Evolutionary conservation across 2,329 filamentous ascomycete species (phyloP), one percentile per base, ranked within the genome.

Genomic region (Incumbomyces lentus): DNA sequence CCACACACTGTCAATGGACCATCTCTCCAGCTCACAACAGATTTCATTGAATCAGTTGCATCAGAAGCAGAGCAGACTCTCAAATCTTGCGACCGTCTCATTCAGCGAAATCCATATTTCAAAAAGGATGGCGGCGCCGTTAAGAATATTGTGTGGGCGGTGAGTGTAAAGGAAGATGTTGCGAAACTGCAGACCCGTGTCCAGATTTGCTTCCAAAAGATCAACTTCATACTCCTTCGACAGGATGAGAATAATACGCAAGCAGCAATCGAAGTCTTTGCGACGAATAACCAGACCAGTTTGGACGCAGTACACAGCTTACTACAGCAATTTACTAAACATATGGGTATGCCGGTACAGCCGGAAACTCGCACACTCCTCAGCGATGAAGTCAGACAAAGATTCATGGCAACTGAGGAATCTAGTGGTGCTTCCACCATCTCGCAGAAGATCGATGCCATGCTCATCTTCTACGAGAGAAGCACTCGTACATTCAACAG

Each of bases 201-300:
- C 26, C 38, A 34, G 29, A 14, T 47, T 16, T 41, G 38, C 31
- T 40, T 34, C 32, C 38, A 40, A 10, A 39, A 38, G 26, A 36
- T 22, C 3, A 47, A 41, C 42, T 45, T 45, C 22, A 22, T 45
- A 17, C n/a, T 45, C n/a, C 32, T 17, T n/a, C 42, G 34, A 45
- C 26, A n/a, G 38, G 33, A 8, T 12, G 22, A 37, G 22, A 26
- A 17, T 14, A 31, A 16, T 3, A 34, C 31, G 13, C n/a, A 30
- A 30, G 33, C 26, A 26, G 14, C 19, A 16, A 32, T 17, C n/a
- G 18, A 22, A 17, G 6, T 39, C n/a, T 18, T 17, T 39, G n/a
- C 18, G 6, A 14, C n/a, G 6, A 22, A 17, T 6, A 39, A 3
- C 8, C 40, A 29, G 19, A 34, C 42, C 31, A 26, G 14, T 45